Evolutionary conservation across 805 yeast species (phyloP).

Genomic region (Kuraishia piskuri): DNA sequence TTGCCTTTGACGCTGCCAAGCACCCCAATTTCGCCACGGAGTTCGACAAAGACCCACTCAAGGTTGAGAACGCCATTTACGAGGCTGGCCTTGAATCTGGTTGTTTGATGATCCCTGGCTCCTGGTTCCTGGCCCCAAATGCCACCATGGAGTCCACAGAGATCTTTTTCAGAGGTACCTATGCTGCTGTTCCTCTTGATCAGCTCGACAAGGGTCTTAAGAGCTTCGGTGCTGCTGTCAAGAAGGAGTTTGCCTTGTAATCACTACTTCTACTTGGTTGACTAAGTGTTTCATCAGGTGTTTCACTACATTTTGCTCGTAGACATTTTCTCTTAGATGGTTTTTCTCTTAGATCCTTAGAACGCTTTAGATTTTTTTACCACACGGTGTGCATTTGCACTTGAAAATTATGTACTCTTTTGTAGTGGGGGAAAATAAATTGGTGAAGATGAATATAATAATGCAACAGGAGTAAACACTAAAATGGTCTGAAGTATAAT

Average conservation of each 20-base stretch:
- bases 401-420: not conserved
- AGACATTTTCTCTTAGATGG: too few relatives aligned
- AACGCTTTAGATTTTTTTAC: not conserved
- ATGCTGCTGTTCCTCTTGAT: constrained; percentile 76
- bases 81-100: constrained; percentile 54
- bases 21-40: constrained; percentile 68
- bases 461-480: too few relatives aligned
- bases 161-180: constrained; percentile 79
- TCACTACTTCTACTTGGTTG: too few relatives aligned
- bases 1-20: constrained; percentile 62
- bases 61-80: constrained; percentile 57
- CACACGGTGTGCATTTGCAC: not conserved
- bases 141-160: constrained; percentile 32
- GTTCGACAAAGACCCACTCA: constrained; percentile 46
- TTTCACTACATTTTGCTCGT: too few relatives aligned
- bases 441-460: constrained; percentile 44
- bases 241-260: constrained; percentile 41
- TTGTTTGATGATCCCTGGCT: constrained; percentile 71
- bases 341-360: not conserved
- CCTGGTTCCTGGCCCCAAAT: constrained; percentile 67
- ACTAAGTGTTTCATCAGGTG: too few relatives aligned
- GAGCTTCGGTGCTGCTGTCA: constrained; percentile 59
- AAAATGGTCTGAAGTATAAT: too few relatives aligned
- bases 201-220: constrained; percentile 51
- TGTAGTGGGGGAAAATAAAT: not conserved